Evolutionary conservation across 192 early-diverging fungal species (phyloP), one percentile per base, ranked within the genome.

Genomic region (Coemansia guatemalensis): DNA sequence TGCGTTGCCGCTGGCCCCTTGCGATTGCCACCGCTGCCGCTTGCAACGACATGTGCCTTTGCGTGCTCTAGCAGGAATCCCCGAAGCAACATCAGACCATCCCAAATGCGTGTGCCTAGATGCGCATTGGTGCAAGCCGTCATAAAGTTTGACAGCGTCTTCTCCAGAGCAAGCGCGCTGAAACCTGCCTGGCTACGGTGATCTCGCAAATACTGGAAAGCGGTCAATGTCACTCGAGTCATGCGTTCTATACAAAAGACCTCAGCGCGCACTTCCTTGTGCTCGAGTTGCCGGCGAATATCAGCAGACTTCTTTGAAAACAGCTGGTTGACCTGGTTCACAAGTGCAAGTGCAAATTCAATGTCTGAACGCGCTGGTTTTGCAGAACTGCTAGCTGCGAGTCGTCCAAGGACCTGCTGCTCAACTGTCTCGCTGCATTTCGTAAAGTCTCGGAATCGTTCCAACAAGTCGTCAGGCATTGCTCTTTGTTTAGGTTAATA

Each of bases 281-380:
- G 29, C 17, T 69, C 67, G 17, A 22, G 9, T 8, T 61, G 52
- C 25, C 56, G 53, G 5, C 60, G 68, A 24, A 80, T 67, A 12
- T 61, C 77, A 8, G 21, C 29, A 18, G 61, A 29, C 2, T 30
- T 54, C 22, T 65, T 70, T 17, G 71, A 56, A 26, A 80, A 61
- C 41, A 67, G 64, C 24, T 80, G 67, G 77, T 80, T 80, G 44
- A 54, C 18, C 58, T 73, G 68, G 71, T 80, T 80, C 17, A 74
- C 77, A 3, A 80, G 18, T 0, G 29, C 53, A 3, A 80, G 57
- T 2, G 77, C 71, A 58, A 74, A 74, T 55, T 80, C 71, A n/a
- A 80, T 67, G 39, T 67, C 61, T 27, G 49, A 9, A 30, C 71
- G 70, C 4, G 20, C 35, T 12, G 30, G 23, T 20, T 60, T 69